Evolutionary conservation across 352 stramenopile genomes (phyloP), one percentile per base, ranked within the genome.

Genomic region (Phytophthora ohioensis): DNA sequence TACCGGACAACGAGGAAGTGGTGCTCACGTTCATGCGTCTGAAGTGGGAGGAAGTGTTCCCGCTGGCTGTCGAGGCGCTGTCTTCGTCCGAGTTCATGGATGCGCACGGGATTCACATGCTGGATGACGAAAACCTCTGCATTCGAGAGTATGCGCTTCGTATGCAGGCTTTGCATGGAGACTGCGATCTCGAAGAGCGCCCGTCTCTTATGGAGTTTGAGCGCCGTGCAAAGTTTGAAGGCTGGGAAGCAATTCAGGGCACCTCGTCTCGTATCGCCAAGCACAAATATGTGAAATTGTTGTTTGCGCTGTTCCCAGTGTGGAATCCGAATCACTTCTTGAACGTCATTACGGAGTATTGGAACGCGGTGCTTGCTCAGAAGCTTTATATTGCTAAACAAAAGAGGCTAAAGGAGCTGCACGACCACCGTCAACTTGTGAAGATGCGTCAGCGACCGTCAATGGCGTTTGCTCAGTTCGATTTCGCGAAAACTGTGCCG

Each of bases 281-380:
- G 21, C 87, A 96, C 56, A 91, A 90, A 49, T 95, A 94, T 73
- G 67, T 94, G 21, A 96, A 96, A 54, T 54, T 95, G 21, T 56
- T 94, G 45, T 85, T 95, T 49, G 79, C 85, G 3, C 54, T 94
- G 1, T 93, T 95, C 35, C 85, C 84, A 3, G 71, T 82, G 27
- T 92, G 83, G 86, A 86, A 92, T 64, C 86, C 87, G 2, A 61
- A 78, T 31, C 70, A 87, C 41, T 68, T 91, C 30, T 47, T 94
- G 8, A 69, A 78, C n/a, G 63, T 75, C 3, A 49, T 94, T 7
- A 75, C 68, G 0, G 82, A 85, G 2, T 85, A 82, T 46, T 71
- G 55, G 10, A 75, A 77, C 10, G 59, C 70, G 2, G 30, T 81
- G 47, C 31, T 63, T 1, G 54, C 56, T 0, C 67, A 83, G 34